A percentile compares a stretch with the other conserved stretches of the same genome.
Evolutionary conservation across 805 yeast species (phyloP).

Genomic region (Spathaspora girioi): DNA sequence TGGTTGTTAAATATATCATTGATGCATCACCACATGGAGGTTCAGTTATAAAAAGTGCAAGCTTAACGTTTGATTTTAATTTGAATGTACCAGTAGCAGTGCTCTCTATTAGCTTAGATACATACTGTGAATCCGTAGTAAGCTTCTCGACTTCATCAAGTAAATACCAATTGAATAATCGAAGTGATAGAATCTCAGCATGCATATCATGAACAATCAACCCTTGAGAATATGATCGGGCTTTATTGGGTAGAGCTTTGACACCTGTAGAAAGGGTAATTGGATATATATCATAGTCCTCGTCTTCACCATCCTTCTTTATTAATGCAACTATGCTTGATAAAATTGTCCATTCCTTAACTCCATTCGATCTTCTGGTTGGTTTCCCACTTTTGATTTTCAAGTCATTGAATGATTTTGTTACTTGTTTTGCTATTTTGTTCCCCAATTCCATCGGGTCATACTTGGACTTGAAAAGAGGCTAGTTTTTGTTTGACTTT

Average conservation of each 20-base stretch:
- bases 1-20: constrained; percentile 38
- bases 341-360: constrained; percentile 77
- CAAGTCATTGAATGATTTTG: constrained; percentile 25
- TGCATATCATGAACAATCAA: constrained; percentile 79
- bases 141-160: constrained; percentile 43
- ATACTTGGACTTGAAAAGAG: not conserved
- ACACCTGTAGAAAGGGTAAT: constrained; percentile 76
- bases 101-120: constrained; percentile 13
- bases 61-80: constrained; percentile 32
- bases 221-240: constrained; percentile 49
- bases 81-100: constrained; percentile 16
- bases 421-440: constrained; percentile 22
- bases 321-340: constrained; percentile 61
- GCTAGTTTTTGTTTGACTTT: not conserved
- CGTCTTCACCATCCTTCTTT: constrained; percentile 9
- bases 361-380: constrained; percentile 54
- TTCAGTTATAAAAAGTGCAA: constrained; percentile 67
- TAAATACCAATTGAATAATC: constrained; percentile 65
- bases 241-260: constrained; percentile 63
- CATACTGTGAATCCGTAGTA: constrained; percentile 9
- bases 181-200: constrained; percentile 75
- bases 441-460: constrained; percentile 11
- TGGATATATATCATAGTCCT: constrained; percentile 20
- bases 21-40: constrained; percentile 92
- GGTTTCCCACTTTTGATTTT: constrained; percentile 54